A percentile compares a stretch with the other conserved stretches of the same genome.
Evolutionary conservation across 306 rosid genomes (phyloP).

Genomic region (Inga laurina): DNA sequence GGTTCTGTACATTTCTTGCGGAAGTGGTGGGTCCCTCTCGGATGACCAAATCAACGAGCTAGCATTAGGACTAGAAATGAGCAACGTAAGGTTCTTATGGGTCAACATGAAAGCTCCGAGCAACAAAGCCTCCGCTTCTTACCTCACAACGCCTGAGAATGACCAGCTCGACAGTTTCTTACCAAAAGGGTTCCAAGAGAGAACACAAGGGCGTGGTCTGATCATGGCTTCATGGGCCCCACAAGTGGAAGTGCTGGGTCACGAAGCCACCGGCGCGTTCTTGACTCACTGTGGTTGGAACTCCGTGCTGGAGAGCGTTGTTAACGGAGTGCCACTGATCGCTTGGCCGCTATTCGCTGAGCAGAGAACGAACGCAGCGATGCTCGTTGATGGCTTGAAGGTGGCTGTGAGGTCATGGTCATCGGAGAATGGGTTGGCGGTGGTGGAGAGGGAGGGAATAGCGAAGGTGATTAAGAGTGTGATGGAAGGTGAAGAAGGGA

Average conservation of each 20-base stretch:
- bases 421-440: conserved; percentile 7
- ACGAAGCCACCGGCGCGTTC: conserved; percentile 32
- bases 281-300: conserved; percentile 54
- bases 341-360: conserved; percentile 54
- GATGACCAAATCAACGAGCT: conserved; percentile 38
- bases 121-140: conserved; percentile 30
- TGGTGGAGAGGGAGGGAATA: conserved; percentile 41
- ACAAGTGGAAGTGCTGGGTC: conserved; percentile 7
- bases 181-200: background rate
- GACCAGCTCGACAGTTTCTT: conserved; percentile 26
- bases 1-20: conserved; percentile 41
- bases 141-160: conserved; percentile 8
- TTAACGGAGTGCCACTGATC: conserved; percentile 40
- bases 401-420: conserved; percentile 36
- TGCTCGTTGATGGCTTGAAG: conserved; percentile 29
- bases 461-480: conserved; percentile 19
- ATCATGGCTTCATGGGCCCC: background rate
- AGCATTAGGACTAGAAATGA: conserved; percentile 46
- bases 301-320: conserved; percentile 38
- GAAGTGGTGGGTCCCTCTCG: conserved; percentile 51
- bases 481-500: conserved; percentile 45
- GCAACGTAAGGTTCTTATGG: conserved; percentile 39
- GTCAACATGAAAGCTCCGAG: conserved; percentile 40
- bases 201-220: background rate
- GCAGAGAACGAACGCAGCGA: conserved; percentile 38